A percentile compares a stretch with the other conserved stretches of the same genome.
Evolutionary conservation across 2,329 filamentous ascomycete genomes (phyloP).

Genomic region (Fusarium sp.): DNA sequence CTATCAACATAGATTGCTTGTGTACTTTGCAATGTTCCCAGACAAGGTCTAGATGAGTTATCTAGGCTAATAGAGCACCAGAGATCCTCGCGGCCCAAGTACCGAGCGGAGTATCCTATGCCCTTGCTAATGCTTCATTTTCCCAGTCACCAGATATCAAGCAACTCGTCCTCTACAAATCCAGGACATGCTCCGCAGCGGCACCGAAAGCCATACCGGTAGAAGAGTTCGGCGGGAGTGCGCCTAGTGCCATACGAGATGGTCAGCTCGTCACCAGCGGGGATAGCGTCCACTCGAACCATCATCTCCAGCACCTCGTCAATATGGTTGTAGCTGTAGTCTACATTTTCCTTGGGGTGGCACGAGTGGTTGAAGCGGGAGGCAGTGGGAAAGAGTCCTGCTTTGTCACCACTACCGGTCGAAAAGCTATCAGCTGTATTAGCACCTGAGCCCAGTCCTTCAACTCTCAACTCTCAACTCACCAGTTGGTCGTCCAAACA

Average conservation of each 20-base stretch:
- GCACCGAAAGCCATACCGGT: conserved; percentile 65
- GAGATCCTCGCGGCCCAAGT: neutral
- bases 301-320: conserved; percentile 55
- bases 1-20: too few species aligned
- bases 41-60: neutral
- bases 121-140: neutral
- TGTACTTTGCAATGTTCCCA: neutral
- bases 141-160: conserved; percentile 26
- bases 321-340: conserved; percentile 55
- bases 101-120: neutral
- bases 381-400: conserved; percentile 61
- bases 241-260: conserved; percentile 59
- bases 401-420: conserved; percentile 41
- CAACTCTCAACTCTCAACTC: conserved; percentile 37
- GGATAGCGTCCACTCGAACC: conserved; percentile 50
- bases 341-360: conserved; percentile 54
- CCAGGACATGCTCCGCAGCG: conserved; percentile 59
- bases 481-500: conserved; percentile 61
- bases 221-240: conserved; percentile 52
- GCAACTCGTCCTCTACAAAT: conserved; percentile 26
- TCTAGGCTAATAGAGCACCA: neutral
- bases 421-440: conserved; percentile 43
- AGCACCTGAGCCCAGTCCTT: neutral
- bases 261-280: conserved; percentile 60
- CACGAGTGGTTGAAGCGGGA: conserved; percentile 71